These are phyloP conservation scores for Baeospora myosura DNA, from an alignment of 1,284 basidiomycete species.

Conservation along the genomic window DNA sequence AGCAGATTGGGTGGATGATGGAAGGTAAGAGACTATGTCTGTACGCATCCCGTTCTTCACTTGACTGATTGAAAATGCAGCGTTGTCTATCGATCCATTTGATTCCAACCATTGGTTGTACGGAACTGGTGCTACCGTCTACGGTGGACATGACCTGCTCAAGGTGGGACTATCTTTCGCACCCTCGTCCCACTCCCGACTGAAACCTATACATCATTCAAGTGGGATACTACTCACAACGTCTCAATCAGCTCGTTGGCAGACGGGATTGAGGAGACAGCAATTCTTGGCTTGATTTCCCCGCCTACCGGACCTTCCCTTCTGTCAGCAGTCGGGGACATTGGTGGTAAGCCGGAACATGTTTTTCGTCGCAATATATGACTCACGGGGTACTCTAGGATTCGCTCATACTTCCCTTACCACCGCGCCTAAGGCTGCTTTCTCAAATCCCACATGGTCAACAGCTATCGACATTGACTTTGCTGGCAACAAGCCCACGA, in stretches of 20 bases:
- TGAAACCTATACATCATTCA: conserved; percentile 17
- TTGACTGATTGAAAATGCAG: conserved; percentile 10
- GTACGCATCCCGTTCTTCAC: background rate
- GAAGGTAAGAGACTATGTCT: conserved; percentile 16
- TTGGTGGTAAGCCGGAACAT: conserved; percentile 33
- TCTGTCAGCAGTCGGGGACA: conserved; percentile 53
- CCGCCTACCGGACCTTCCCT: conserved; percentile 38
- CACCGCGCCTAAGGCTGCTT: conserved; percentile 33
- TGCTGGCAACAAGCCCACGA: conserved; percentile 46
- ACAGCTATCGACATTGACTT: conserved; percentile 49
- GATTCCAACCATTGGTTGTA: conserved; percentile 46
- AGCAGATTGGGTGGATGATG: conserved; percentile 29
- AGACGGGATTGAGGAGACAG: conserved; percentile 58
- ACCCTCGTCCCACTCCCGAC: background rate
- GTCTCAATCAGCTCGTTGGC: conserved; percentile 53
- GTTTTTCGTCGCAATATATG: background rate
- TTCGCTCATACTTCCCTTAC: conserved; percentile 46
- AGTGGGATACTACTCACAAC: conserved; percentile 55
- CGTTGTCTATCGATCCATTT: conserved; percentile 40
- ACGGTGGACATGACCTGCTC: conserved; percentile 47
- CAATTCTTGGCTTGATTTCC: conserved; percentile 48
- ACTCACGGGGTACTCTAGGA: conserved; percentile 22
- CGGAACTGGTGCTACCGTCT: conserved; percentile 52
- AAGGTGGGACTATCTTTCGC: conserved; percentile 13
- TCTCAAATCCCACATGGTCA: conserved; percentile 44